A percentile compares a stretch with the other conserved stretches of the same genome.
Evolutionary conservation across 768 basidiomycete genomes (phyloP).

Genomic region (Lentinula sp.): DNA sequence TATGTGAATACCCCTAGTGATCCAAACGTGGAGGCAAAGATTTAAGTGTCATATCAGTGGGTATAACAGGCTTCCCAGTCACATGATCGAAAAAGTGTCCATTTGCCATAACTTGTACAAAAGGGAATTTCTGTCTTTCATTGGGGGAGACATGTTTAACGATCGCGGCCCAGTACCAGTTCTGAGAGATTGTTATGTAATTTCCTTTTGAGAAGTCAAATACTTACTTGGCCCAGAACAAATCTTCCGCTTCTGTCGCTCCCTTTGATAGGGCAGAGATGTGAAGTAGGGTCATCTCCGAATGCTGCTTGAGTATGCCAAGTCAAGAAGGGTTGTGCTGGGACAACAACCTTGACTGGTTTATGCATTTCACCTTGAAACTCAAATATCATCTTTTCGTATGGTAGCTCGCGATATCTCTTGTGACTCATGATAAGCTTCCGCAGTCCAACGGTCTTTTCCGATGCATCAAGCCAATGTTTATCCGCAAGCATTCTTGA

Average conservation of each 20-base stretch:
- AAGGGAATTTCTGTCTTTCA: not conserved
- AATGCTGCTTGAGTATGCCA: not conserved
- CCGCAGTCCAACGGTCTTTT: constrained; percentile 38
- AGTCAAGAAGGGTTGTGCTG: not conserved
- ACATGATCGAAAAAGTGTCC: not conserved
- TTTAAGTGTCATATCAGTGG: not conserved
- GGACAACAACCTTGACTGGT: not conserved
- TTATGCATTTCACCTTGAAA: not conserved
- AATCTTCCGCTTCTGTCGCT: not conserved
- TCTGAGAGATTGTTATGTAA: not conserved
- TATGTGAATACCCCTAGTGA: no score
- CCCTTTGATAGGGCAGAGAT: not conserved
- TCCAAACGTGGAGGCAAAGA: not conserved
- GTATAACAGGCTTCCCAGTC: not conserved
- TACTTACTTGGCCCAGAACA: not conserved
- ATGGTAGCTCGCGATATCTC: not conserved
- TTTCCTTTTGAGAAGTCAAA: not conserved
- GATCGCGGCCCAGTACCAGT: not conserved
- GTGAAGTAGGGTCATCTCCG: not conserved
- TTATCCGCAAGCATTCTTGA: not conserved
- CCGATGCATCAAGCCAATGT: not conserved
- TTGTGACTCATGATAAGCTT: not conserved
- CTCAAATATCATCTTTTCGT: not conserved
- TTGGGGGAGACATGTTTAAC: not conserved
- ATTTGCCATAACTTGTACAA: not conserved